phyloP scores from a whole-genome alignment of 1,284 basidiomycete species.

The Boletellus sp. region DNA sequence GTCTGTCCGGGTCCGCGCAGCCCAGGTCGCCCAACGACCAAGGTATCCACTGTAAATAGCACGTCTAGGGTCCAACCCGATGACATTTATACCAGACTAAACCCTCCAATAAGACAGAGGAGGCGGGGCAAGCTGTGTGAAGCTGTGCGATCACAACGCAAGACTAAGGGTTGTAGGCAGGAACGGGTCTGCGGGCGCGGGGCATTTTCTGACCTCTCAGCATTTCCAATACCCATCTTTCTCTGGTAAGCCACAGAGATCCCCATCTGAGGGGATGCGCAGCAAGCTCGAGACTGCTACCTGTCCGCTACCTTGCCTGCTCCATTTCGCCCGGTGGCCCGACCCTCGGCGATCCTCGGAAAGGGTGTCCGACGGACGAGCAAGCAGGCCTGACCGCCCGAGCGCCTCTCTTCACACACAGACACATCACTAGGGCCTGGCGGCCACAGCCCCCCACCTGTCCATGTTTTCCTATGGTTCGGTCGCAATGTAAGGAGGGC shows the following conservation, averaged over 20 bases:
- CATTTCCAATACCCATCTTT: constrained; percentile 68
- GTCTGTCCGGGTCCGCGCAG: constrained; percentile 39
- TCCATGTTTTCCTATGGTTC: no score
- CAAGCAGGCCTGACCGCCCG: no score
- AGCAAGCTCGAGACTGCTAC: constrained; percentile 51
- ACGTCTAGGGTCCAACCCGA: constrained; percentile 23
- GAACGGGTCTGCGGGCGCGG: constrained; percentile 42
- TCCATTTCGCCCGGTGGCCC: no score
- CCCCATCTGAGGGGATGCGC: constrained; percentile 48
- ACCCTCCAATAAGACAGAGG: constrained; percentile 42
- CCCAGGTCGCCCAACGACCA: constrained; percentile 67
- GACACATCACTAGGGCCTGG: no score
- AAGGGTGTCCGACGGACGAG: no score
- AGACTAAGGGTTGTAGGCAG: constrained; percentile 52
- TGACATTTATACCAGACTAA: constrained; percentile 5
- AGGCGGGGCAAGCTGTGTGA: constrained; percentile 51
- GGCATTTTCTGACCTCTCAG: constrained; percentile 77
- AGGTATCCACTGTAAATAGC: constrained; percentile 55
- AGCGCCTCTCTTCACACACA: no score
- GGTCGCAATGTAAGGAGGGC: no score
- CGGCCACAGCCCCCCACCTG: no score
- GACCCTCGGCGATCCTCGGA: no score
- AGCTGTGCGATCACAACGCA: constrained; percentile 69
- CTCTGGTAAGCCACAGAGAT: constrained; percentile 37
- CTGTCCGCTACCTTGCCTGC: no score